Evolutionary conservation across 2,329 filamentous ascomycete species (phyloP), one percentile per base, ranked within the genome.

Genomic region (Periconia sp.): DNA sequence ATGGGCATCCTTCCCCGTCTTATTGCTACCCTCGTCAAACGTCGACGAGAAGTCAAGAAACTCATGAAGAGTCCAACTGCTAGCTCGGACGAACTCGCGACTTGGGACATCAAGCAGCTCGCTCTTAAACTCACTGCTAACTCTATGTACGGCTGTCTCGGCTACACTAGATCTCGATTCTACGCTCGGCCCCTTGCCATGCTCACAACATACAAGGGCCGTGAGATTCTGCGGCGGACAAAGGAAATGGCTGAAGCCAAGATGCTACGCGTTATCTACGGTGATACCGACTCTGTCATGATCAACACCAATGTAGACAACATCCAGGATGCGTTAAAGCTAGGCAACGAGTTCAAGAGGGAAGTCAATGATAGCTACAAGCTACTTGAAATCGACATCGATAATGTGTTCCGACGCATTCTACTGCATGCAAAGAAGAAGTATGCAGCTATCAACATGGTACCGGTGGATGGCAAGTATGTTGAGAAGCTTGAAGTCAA

Each of bases 251-350:
- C 94, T 8, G 94, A 99, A 72, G 89, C 84, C 61, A 92, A 88
- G 57, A 86, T 91, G 46, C 81, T 99, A 21, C 88, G 94, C 63
- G 94, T 99, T 68, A 97, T 99, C 52, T 99, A 99, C 61, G 94
- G 94, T 75, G 94, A 99, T 73, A 99, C 94, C 10, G 94, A 99
- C 72, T 99, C 94, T 7, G 94, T 99, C 73, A 99, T 99, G 94
- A 97, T 99, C 77, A 99, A 99, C 65, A 95, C 94, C 52, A 97
- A 97, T 64, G 91, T 94, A 41, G 89, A 96, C 71, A 95, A 88
- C 55, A 88, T 97, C 21, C 84, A 88, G 22, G 91, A 95, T 61
- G 94, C 94, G 2, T 76, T 96, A 59, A 92, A 88, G 65, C 88
- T 99, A 37, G 95, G 94, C 43, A 86, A 90, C 31, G 90, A 97